A percentile compares a stretch with the other conserved stretches of the same genome.
These are phyloP conservation scores for Gossypium trilobum DNA, from an alignment of 441 rosid genomes.

Conservation along the genomic window DNA sequence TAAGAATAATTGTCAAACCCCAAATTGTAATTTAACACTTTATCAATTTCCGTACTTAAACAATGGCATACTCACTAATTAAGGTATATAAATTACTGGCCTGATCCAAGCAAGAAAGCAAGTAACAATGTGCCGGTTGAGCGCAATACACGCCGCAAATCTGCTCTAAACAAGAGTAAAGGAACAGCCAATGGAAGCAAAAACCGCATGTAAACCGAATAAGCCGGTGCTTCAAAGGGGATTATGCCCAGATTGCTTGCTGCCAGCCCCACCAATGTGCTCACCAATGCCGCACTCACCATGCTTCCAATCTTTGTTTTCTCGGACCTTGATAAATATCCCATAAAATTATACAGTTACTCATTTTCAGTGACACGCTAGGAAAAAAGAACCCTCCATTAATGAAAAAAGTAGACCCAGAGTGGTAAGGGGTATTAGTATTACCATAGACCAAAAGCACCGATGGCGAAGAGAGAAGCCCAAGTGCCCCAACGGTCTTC, in stretches of 20 bases:
- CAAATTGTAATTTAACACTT: no score
- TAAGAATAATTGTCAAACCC: no score
- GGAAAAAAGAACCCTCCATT: neutral
- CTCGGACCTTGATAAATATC: conserved; percentile 46
- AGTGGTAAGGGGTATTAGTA: neutral
- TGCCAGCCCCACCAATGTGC: conserved; percentile 66
- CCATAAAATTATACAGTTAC: neutral
- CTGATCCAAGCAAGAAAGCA: conserved; percentile 71
- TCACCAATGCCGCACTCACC: conserved; percentile 64
- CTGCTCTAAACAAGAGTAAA: conserved; percentile 64
- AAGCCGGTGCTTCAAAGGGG: conserved; percentile 58
- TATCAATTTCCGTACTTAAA: neutral
- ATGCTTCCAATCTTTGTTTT: conserved; percentile 66
- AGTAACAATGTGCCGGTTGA: conserved; percentile 60
- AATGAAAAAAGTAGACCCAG: neutral
- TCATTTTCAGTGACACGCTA: neutral
- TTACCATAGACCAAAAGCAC: conserved; percentile 58
- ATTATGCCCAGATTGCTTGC: conserved; percentile 66
- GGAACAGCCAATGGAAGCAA: conserved; percentile 65
- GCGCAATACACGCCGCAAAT: conserved; percentile 46
- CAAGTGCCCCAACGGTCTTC: conserved; percentile 51
- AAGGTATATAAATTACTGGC: conserved; percentile 22
- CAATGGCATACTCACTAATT: neutral
- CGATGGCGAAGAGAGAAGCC: conserved; percentile 45
- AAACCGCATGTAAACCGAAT: conserved; percentile 49